These are phyloP conservation scores for Cladobotryum mycophilum DNA, from an alignment of 2,329 filamentous ascomycete species.

Conservation along the genomic window DNA sequence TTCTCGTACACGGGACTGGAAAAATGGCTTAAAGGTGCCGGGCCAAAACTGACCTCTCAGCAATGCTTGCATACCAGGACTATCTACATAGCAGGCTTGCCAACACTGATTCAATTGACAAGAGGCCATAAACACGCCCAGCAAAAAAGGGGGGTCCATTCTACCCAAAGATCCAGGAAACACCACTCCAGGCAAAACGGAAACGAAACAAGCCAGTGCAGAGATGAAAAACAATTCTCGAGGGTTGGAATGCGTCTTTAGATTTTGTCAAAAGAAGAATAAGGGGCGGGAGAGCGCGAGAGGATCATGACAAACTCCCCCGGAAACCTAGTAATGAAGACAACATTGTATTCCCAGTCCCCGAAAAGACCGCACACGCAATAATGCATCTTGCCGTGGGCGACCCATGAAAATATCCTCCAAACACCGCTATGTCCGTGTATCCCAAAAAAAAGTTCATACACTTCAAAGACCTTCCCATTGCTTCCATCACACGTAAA, in stretches of 20 bases:
- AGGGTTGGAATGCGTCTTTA: too few species aligned
- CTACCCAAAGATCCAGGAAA: neutral
- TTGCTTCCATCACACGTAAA: conserved; percentile 21
- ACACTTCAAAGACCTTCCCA: conserved; percentile 23
- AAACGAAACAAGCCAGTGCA: too few species aligned
- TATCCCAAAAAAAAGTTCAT: conserved; percentile 29
- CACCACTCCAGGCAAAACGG: too few species aligned
- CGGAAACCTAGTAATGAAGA: conserved; percentile 21
- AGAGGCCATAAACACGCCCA: conserved; percentile 35
- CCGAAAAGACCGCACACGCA: conserved; percentile 11
- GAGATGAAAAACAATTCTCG: too few species aligned
- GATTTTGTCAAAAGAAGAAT: conserved; percentile 8
- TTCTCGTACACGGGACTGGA: too few species aligned
- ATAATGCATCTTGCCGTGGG: conserved; percentile 10
- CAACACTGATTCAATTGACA: conserved; percentile 21
- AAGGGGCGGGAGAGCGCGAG: conserved; percentile 15
- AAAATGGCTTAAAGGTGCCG: conserved; percentile 14
- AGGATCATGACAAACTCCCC: conserved; percentile 19
- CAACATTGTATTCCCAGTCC: conserved; percentile 26
- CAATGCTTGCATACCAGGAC: conserved; percentile 24
- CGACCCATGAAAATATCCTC: conserved; percentile 10
- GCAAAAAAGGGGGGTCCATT: conserved; percentile 13
- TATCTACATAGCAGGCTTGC: conserved; percentile 22
- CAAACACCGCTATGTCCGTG: conserved; percentile 27
- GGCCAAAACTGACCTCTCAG: conserved; percentile 36